phyloP scores from a whole-genome alignment of 306 rosid species.

The Arachis stenosperma region DNA sequence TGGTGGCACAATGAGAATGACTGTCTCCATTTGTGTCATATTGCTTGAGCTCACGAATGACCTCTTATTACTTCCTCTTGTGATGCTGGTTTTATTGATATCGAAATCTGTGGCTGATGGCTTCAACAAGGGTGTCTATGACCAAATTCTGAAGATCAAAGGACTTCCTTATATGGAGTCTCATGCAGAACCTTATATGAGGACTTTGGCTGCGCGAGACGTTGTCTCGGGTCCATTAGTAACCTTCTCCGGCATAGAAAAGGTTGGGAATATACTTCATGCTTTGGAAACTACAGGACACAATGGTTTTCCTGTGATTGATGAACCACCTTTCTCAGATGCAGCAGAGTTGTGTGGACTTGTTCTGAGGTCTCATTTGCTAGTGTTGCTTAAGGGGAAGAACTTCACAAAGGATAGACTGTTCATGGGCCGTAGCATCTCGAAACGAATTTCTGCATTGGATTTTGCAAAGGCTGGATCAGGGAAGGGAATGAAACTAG shows the following conservation, averaged over 20 bases:
- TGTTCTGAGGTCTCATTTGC: constrained; percentile 76
- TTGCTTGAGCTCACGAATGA: constrained; percentile 88
- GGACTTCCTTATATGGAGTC: constrained; percentile 80
- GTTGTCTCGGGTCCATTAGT: constrained; percentile 75
- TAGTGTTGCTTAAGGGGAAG: constrained; percentile 67
- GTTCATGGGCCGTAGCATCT: constrained; percentile 40
- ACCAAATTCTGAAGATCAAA: constrained; percentile 73
- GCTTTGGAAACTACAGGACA: constrained; percentile 56
- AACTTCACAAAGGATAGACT: constrained; percentile 46
- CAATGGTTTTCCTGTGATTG: constrained; percentile 79
- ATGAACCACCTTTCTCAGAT: constrained; percentile 68
- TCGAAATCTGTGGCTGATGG: constrained; percentile 77
- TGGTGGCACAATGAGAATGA: constrained; percentile 96
- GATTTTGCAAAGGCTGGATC: constrained; percentile 82
- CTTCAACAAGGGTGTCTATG: constrained; percentile 79
- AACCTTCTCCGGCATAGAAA: constrained; percentile 70
- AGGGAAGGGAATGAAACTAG: constrained; percentile 68
- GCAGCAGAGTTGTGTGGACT: constrained; percentile 70
- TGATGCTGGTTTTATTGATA: constrained; percentile 76
- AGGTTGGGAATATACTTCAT: constrained; percentile 65
- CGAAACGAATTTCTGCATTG: constrained; percentile 50
- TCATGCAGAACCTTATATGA: constrained; percentile 80
- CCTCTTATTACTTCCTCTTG: constrained; percentile 72
- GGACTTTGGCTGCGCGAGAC: constrained; percentile 65
- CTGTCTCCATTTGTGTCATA: constrained; percentile 79